Conservation (phyloP, 805 yeast species). For the Pichia rugopelliculosa region DNA sequence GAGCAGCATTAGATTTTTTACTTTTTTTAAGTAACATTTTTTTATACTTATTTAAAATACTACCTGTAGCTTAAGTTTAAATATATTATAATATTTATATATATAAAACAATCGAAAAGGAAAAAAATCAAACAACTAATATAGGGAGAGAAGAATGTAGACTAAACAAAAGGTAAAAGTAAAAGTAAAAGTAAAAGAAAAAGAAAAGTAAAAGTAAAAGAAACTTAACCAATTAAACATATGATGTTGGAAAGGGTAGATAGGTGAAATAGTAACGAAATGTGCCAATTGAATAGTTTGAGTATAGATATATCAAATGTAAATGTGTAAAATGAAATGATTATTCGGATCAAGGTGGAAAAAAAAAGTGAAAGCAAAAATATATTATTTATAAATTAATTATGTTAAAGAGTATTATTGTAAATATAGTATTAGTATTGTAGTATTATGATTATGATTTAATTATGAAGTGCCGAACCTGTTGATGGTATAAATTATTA, state of each 20-base stretch:
- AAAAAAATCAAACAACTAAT: too few relatives aligned
- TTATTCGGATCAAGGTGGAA: too few relatives aligned
- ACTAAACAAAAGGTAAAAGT: too few relatives aligned
- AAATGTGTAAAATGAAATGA: not conserved
- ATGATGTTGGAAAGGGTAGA: not conserved
- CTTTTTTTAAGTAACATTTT: not conserved
- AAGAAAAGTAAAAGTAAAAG: too few relatives aligned
- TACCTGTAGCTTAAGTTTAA: not conserved
- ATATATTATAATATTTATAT: not conserved
- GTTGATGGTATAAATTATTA: not conserved
- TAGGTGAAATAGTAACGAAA: not conserved
- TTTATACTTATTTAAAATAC: not conserved
- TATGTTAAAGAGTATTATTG: not conserved
- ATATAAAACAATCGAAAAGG: too few relatives aligned
- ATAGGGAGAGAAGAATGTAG: too few relatives aligned
- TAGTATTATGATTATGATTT: not conserved
- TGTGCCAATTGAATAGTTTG: too few relatives aligned
- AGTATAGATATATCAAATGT: too few relatives aligned
- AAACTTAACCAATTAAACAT: too few relatives aligned
- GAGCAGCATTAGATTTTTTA: constrained; percentile 16
- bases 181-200: too few relatives aligned
- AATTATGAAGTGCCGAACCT: not conserved
- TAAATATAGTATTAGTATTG: not conserved
- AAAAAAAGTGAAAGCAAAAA: not conserved
- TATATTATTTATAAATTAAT: not conserved